Evolutionary conservation across 257 asterid species (phyloP).

Genomic region (Gardenia jasminoides): DNA sequence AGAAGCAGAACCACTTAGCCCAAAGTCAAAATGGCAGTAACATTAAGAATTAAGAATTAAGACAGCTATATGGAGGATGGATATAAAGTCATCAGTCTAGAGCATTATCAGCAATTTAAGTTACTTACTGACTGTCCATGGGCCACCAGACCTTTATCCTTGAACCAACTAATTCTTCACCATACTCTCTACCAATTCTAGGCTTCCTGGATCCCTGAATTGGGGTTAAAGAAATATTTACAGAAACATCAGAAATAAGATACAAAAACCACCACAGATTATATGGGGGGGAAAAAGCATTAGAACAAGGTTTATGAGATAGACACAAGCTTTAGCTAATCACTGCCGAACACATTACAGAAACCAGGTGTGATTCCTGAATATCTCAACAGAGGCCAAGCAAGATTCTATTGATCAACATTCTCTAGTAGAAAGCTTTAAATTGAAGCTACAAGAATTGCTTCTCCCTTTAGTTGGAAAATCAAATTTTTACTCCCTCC

Average conservation of each 20-base stretch:
- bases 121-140: slow-evolving; percentile 39
- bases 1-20: neutral
- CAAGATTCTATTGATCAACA: neutral
- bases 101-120: slow-evolving; percentile 1
- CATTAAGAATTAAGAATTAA: too few species aligned
- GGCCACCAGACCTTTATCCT: slow-evolving; percentile 59
- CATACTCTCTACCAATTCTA: slow-evolving; percentile 26
- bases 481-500: neutral
- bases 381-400: neutral
- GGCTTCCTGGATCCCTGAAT: slow-evolving; percentile 32
- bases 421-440: neutral
- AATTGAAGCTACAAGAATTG: neutral
- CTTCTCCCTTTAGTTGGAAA: neutral
- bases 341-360: too few species aligned
- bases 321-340: neutral
- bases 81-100: neutral
- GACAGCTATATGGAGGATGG: neutral
- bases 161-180: slow-evolving; percentile 50
- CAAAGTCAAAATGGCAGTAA: neutral
- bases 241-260: slow-evolving; percentile 5
- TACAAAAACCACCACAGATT: neutral
- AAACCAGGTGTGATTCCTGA: neutral
- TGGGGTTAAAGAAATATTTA: slow-evolving; percentile 2
- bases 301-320: neutral
- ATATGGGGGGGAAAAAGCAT: neutral